phyloP scores from a whole-genome alignment of 768 basidiomycete species.

The Piloderma croceum region DNA sequence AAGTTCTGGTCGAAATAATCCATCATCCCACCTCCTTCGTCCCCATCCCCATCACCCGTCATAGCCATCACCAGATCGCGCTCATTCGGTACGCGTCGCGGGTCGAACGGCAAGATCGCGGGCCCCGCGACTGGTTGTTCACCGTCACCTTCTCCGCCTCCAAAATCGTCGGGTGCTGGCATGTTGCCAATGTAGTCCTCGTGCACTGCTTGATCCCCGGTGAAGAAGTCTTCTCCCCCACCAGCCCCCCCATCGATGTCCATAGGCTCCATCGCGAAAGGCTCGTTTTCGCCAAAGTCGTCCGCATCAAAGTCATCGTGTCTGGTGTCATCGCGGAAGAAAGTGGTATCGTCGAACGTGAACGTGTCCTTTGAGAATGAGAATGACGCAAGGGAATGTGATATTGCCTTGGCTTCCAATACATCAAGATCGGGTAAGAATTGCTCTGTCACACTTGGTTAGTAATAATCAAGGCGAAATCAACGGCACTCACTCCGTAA shows the following conservation, averaged over 20 bases:
- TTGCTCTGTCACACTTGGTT: conserved; percentile 38
- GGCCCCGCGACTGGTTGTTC: conserved; percentile 34
- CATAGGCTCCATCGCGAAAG: conserved; percentile 27
- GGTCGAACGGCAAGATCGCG: conserved; percentile 76
- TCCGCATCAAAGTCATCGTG: conserved; percentile 29
- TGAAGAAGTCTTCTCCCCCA: conserved; percentile 60
- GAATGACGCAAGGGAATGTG: conserved; percentile 76
- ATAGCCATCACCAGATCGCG: conserved; percentile 84
- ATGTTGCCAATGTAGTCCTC: conserved; percentile 43
- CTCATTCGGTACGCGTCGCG: conserved; percentile 67
- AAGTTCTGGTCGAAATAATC: conserved; percentile 89
- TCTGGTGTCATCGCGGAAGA: conserved; percentile 51
- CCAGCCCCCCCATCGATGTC: conserved; percentile 36
- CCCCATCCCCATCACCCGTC: conserved; percentile 54
- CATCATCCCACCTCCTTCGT: conserved; percentile 52
- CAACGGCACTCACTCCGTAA: conserved; percentile 48
- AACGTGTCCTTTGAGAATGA: conserved; percentile 70
- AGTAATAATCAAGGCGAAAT: conserved; percentile 7
- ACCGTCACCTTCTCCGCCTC: conserved; percentile 40
- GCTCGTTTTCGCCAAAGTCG: conserved; percentile 25
- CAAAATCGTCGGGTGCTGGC: conserved; percentile 31
- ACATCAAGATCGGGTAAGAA: conserved; percentile 68
- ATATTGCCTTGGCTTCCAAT: conserved; percentile 68
- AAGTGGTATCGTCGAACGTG: conserved; percentile 55
- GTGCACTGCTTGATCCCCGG: conserved; percentile 50